Conservation (phyloP, 108 stramenopile species). For the Pseudonitzschia multistriata region DNA sequence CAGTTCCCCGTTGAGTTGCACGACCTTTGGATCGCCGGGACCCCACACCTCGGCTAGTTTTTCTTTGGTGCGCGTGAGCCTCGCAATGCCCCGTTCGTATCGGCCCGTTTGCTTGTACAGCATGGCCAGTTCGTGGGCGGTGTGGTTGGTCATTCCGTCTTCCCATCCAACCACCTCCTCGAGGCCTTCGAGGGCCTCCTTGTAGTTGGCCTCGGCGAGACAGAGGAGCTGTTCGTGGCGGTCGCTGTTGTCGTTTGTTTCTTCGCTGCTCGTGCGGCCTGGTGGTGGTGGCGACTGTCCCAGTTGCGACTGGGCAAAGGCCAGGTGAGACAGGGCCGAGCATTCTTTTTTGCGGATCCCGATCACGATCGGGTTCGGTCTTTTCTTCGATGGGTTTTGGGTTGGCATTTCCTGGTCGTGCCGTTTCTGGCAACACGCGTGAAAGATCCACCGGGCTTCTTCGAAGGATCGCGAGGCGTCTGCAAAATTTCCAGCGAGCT, state of each 20-base stretch:
- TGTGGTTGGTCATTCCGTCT: slow-evolving; percentile 1
- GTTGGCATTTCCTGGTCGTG: not conserved
- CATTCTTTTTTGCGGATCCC: not conserved
- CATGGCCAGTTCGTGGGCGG: not conserved
- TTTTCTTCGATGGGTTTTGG: not conserved
- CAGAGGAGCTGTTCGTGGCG: not conserved
- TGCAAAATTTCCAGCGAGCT: not conserved
- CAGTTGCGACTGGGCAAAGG: not conserved
- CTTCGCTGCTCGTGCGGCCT: not conserved
- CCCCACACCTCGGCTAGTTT: not conserved
- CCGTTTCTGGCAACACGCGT: not conserved
- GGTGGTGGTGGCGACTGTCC: not conserved
- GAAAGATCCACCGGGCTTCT: not conserved
- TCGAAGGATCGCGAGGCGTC: not conserved
- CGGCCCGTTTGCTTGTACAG: not conserved
- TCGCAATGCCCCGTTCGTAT: not conserved
- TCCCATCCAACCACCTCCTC: not conserved
- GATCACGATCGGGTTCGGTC: not conserved
- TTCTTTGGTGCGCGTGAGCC: not conserved
- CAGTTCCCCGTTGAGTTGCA: not conserved
- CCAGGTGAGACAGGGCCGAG: not conserved
- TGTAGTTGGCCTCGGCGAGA: not conserved
- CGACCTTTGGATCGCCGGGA: not conserved
- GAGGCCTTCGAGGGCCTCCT: not conserved
- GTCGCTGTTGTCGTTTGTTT: not conserved